Evolutionary conservation across 2,329 filamentous ascomycete species (phyloP).

Genomic region (Ceratocystis colombiana): DNA sequence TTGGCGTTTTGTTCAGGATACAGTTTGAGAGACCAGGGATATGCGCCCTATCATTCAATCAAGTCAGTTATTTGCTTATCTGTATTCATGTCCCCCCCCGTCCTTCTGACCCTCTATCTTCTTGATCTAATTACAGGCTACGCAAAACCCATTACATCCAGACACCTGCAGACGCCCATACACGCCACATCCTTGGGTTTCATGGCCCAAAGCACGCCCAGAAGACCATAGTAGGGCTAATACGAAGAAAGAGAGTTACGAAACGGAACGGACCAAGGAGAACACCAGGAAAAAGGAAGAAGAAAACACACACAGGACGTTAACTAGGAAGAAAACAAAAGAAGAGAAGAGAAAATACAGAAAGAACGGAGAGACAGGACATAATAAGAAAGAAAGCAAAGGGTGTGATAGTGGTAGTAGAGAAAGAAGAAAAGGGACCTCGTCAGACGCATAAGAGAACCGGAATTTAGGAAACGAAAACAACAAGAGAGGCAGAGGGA

Average conservation of each 20-base stretch:
- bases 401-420: neutral
- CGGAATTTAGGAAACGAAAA: constrained; percentile 13
- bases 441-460: constrained; percentile 17
- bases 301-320: neutral
- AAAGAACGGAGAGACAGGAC: neutral
- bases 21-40: too few species aligned
- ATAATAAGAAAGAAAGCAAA: neutral
- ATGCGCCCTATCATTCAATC: too few species aligned
- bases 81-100: too few species aligned
- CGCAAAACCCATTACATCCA: too few species aligned
- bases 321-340: neutral
- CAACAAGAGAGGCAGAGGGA: constrained; percentile 15
- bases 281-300: neutral
- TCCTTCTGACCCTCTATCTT: too few species aligned
- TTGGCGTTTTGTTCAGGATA: neutral
- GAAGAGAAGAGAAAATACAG: constrained; percentile 1
- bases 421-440: constrained; percentile 19
- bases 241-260: neutral
- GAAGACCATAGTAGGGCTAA: neutral
- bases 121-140: too few species aligned
- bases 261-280: constrained; percentile 1
- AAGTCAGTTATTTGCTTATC: too few species aligned
- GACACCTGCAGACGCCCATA: too few species aligned
- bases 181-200: too few species aligned
- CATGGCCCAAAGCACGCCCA: too few species aligned